Percentiles rank a stretch among this genome's conserved stretches.
Conservation (phyloP, 768 basidiomycete species). For the Termitomyces titanicus region DNA sequence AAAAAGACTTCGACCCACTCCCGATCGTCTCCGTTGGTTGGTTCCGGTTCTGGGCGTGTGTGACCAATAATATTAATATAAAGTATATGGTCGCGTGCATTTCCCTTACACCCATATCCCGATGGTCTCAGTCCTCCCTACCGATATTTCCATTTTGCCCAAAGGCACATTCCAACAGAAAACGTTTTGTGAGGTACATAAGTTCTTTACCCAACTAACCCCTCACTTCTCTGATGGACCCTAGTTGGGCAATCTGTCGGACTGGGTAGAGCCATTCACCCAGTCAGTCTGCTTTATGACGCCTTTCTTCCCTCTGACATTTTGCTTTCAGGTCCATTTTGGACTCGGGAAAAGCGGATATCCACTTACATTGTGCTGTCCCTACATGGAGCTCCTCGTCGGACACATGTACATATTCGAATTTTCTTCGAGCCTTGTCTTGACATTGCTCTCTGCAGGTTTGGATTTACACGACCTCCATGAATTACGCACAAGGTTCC, state of each 20-base stretch:
- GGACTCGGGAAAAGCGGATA: constrained; percentile 40
- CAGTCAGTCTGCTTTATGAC: constrained; percentile 36
- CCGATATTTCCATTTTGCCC: constrained; percentile 18
- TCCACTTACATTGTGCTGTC: constrained; percentile 61
- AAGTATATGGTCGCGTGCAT: too few species aligned
- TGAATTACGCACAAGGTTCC: constrained; percentile 56
- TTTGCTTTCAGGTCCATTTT: constrained; percentile 39
- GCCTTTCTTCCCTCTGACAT: neutral
- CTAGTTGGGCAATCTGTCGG: constrained; percentile 48
- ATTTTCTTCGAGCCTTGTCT: neutral
- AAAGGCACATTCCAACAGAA: constrained; percentile 15
- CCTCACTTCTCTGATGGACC: constrained; percentile 2
- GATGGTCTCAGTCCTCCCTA: constrained; percentile 26
- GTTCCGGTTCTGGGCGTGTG: constrained; percentile 28
- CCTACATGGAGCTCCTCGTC: constrained; percentile 63
- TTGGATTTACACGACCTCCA: constrained; percentile 68
- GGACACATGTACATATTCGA: constrained; percentile 48
- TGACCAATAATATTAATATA: too few species aligned
- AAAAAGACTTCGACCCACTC: neutral
- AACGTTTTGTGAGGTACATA: constrained; percentile 35
- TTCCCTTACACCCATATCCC: neutral
- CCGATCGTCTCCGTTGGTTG: constrained; percentile 29
- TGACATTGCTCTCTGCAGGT: constrained; percentile 28
- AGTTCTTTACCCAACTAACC: neutral
- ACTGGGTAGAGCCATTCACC: constrained; percentile 61